Base-by-base conservation (phyloP, 345 rosid genomes). In the Acer negundo region DNA sequence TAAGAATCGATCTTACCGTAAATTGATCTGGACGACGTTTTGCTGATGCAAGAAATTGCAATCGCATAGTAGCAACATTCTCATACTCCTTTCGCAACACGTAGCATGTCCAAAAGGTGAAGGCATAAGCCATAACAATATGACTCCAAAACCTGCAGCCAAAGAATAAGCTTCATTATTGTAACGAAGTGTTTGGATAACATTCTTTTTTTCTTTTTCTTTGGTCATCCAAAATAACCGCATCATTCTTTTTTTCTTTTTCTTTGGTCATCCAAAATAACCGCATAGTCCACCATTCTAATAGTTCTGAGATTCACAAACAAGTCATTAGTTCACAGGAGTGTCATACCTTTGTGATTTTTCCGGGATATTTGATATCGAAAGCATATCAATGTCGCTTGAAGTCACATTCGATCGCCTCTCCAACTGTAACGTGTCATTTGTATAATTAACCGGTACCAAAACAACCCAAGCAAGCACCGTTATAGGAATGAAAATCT, bases 81-180 rank as follows among this genome's bases (percentile, higher is more conserved):
- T 85, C 97, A 70, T 96, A 96, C 90, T 96, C 99, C 78, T 86
- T 93, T 67, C 79, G 77, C 72, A 96, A 79, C 78, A 94, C 89
- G 80, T 87, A 94, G 84, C 88, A 90, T 67, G 97, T 94, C 99
- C 99, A 95, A 46, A 92, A 86, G 58, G 97, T 92, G 76, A 95
- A 86, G 72, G 87, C 93, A 80, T 95, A 95, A 40, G 95, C 94
- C 96, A 92, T 88, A 76, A 89, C 69, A 61, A 91, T 85, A 84
- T 95, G 97, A 22, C 93, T 69, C 95, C 94, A 93, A 79, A 89
- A 88, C 86, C 98, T 95, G 91, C 71, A 75, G 78, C 49, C 69
- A 51, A 61, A 6, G 47, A 66, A 13, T 38, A 53, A 64, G 10
- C 42, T 53, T 24, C 53, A 58, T 24, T 22, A 56, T 46, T n/a